Evolutionary conservation across 1,284 basidiomycete genomes (phyloP).

Genomic region (Leccinum pachyderme): DNA sequence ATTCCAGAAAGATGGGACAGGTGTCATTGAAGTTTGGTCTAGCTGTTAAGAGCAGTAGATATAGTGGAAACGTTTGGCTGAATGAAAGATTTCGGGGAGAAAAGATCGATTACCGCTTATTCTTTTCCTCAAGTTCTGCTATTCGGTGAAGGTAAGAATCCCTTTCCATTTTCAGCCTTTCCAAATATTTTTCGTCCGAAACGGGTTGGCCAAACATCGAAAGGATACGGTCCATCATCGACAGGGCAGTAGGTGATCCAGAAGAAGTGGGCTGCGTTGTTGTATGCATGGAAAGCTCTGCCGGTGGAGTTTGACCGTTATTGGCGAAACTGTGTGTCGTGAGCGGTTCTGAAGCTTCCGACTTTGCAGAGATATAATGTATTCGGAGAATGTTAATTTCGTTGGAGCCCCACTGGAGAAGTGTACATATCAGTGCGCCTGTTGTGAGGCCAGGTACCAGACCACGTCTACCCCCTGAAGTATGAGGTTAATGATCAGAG

Average conservation of each 20-base stretch:
- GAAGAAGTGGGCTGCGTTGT: conserved; percentile 7
- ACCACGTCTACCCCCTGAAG: conserved; percentile 41
- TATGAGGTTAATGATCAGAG: conserved; percentile 1
- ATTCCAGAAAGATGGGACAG: conserved; percentile 53
- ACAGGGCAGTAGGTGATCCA: conserved; percentile 6
- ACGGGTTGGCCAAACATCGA: conserved; percentile 48
- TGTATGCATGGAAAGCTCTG: conserved; percentile 1
- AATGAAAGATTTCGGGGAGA: conserved; percentile 1
- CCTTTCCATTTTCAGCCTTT: conserved; percentile 50
- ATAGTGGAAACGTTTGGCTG: conserved; percentile 2
- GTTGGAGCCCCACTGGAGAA: conserved; percentile 64
- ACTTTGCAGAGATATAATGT: conserved; percentile 45
- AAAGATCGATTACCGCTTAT: conserved; percentile 20
- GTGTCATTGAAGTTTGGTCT: conserved; percentile 59
- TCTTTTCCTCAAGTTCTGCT: conserved; percentile 51
- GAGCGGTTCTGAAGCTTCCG: neutral
- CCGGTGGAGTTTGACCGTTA: neutral
- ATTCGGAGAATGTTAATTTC: conserved; percentile 59
- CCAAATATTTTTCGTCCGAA: conserved; percentile 64
- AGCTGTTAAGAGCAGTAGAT: conserved; percentile 8
- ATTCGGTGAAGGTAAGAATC: conserved; percentile 53
- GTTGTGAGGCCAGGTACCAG: conserved; percentile 54
- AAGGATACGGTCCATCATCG: conserved; percentile 39
- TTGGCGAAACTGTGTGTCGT: neutral
- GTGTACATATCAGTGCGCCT: conserved; percentile 50